These are phyloP conservation scores for Triticum monococcum DNA, from an alignment of 176 grass and related monocot species.

Conservation along the genomic window DNA sequence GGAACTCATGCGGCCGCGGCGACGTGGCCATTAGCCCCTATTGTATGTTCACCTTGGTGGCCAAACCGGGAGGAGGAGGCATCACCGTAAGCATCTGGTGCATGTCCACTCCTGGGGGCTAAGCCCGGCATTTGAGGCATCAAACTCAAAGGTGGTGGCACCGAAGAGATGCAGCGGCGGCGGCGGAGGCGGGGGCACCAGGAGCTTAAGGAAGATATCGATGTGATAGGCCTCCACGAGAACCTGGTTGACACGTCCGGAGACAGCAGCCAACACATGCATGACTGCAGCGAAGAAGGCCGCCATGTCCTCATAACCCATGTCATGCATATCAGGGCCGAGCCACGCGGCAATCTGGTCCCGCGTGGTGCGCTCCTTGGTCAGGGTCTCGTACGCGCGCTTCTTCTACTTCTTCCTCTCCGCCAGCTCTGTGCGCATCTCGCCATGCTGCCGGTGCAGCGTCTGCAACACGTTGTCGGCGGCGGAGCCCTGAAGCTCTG, in stretches of 20 bases:
- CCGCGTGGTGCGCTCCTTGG: not conserved
- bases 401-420: not conserved
- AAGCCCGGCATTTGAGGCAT: no score
- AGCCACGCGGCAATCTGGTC: not conserved
- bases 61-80: no score
- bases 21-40: no score
- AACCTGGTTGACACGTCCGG: no score
- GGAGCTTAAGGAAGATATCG: no score
- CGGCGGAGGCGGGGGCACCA: no score
- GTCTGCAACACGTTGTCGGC: not conserved
- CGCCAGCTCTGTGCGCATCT: not conserved
- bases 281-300: not conserved
- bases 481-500: no score
- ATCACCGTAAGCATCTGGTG: no score
- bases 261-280: not conserved
- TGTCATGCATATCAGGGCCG: not conserved
- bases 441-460: constrained; percentile 23
- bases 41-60: no score
- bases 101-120: no score
- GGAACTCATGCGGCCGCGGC: no score
- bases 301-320: not conserved
- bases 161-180: not conserved
- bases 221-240: no score
- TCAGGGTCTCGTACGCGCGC: not conserved
- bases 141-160: not conserved